phyloP scores from a whole-genome alignment of 2,329 filamentous ascomycete genomes.

The Verruconis gallopava region DNA sequence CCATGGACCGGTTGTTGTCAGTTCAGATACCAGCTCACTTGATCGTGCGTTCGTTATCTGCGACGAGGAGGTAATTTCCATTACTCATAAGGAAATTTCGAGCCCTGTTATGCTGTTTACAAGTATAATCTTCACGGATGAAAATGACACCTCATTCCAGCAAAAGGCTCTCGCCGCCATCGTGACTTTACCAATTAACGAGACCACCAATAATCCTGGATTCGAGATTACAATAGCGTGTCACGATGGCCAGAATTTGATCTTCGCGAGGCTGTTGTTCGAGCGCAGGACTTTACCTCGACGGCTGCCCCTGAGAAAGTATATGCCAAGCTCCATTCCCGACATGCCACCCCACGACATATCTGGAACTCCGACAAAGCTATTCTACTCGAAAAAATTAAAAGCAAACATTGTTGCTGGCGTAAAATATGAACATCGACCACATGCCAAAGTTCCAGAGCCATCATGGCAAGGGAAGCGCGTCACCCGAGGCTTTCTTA shows the following conservation, averaged over 20 bases:
- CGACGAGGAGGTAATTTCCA: too few relatives aligned
- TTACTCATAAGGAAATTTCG: too few relatives aligned
- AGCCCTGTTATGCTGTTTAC: too few relatives aligned
- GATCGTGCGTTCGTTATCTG: too few relatives aligned
- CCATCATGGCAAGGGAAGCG: neutral
- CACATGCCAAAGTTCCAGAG: neutral
- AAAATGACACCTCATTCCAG: too few relatives aligned
- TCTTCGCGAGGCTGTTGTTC: neutral
- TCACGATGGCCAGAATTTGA: neutral
- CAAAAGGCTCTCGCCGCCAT: too few relatives aligned
- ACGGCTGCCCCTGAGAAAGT: conserved; percentile 12
- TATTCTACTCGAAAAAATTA: conserved; percentile 33
- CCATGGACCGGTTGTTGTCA: too few relatives aligned
- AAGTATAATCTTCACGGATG: too few relatives aligned
- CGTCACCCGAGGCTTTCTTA: neutral
- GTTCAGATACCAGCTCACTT: too few relatives aligned
- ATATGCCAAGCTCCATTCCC: conserved; percentile 16
- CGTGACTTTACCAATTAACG: too few relatives aligned
- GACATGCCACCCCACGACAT: conserved; percentile 17
- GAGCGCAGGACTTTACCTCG: neutral
- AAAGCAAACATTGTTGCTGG: conserved; percentile 38
- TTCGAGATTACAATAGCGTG: too few relatives aligned
- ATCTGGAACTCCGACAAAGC: conserved; percentile 21
- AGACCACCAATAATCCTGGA: too few relatives aligned
- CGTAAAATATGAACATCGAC: conserved; percentile 23